Percentiles rank a stretch among this genome's conserved stretches.
phyloP scores from a whole-genome alignment of 495 filamentous ascomycete species.

The Evernia prunastri region DNA sequence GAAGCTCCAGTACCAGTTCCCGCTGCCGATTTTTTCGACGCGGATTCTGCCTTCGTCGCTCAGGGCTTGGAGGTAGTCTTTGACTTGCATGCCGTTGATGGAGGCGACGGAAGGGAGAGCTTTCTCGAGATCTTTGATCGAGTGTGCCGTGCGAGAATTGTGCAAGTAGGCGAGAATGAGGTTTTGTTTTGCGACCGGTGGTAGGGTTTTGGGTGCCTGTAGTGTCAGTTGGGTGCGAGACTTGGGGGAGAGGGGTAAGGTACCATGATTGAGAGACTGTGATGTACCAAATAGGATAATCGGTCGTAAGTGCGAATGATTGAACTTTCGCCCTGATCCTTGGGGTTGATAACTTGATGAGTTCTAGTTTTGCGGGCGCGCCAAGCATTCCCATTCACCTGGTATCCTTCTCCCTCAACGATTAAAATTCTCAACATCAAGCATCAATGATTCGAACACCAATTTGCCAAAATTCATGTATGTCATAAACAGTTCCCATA shows the following conservation, averaged over 20 bases:
- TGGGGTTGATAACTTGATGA: no score
- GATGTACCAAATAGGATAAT: neutral
- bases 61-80: slow-evolving; percentile 60
- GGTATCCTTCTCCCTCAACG: no score
- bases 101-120: slow-evolving; percentile 57
- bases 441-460: no score
- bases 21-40: slow-evolving; percentile 73
- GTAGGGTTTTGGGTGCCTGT: slow-evolving; percentile 56
- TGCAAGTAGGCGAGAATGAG: slow-evolving; percentile 60
- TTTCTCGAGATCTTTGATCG: slow-evolving; percentile 71
- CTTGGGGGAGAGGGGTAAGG: neutral
- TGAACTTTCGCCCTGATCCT: neutral
- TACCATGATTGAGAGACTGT: neutral
- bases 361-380: neutral
- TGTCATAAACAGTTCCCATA: no score
- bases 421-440: no score
- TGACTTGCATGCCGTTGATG: slow-evolving; percentile 63
- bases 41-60: slow-evolving; percentile 58
- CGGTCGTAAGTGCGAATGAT: neutral
- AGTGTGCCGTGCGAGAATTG: slow-evolving; percentile 57
- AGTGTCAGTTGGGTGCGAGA: neutral
- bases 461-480: no score
- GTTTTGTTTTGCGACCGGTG: slow-evolving; percentile 54
- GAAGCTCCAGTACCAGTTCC: slow-evolving; percentile 81
- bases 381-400: neutral